These are phyloP conservation scores for Friedmanniomyces simplex DNA, from an alignment of 495 filamentous ascomycete genomes.

Conservation along the genomic window DNA sequence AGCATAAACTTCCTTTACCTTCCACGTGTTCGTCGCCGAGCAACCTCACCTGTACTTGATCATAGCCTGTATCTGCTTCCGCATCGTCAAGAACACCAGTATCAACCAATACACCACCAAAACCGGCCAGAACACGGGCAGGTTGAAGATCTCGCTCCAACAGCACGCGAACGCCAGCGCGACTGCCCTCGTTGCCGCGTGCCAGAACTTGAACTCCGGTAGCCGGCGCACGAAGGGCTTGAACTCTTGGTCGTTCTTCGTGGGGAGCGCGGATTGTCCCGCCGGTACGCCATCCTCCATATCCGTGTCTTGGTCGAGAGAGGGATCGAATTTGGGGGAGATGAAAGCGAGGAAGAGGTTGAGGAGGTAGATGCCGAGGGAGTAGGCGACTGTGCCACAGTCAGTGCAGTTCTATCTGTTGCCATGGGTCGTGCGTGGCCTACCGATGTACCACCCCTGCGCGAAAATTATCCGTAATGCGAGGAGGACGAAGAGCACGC, in stretches of 20 bases:
- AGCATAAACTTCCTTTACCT: background rate
- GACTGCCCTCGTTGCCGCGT: conserved; percentile 81
- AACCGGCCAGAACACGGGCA: conserved; percentile 98
- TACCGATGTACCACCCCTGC: conserved; percentile 99
- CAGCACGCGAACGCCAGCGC: conserved; percentile 74
- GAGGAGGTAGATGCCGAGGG: conserved; percentile 95
- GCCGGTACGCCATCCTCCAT: conserved; percentile 78
- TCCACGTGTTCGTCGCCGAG: background rate
- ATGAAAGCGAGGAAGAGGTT: conserved; percentile 99
- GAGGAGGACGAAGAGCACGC: conserved; percentile 62
- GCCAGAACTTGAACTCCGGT: conserved; percentile 99
- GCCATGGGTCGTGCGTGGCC: conserved; percentile 20
- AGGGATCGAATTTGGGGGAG: conserved; percentile 97
- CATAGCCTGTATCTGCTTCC: conserved; percentile 99
- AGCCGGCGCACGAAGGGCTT: conserved; percentile 90
- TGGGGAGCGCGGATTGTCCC: conserved; percentile 57
- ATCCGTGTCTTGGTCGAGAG: conserved; percentile 85
- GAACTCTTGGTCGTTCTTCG: conserved; percentile 94
- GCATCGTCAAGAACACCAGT: conserved; percentile 89
- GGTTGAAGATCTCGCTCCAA: conserved; percentile 88
- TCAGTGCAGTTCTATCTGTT: background rate
- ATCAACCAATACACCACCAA: conserved; percentile 98
- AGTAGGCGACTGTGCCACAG: conserved; percentile 68
- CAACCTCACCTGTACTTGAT: conserved; percentile 86
- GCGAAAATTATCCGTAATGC: conserved; percentile 79